Conservation (phyloP, 164 flowering plant genomes). For the Hamamelis virginiana region DNA sequence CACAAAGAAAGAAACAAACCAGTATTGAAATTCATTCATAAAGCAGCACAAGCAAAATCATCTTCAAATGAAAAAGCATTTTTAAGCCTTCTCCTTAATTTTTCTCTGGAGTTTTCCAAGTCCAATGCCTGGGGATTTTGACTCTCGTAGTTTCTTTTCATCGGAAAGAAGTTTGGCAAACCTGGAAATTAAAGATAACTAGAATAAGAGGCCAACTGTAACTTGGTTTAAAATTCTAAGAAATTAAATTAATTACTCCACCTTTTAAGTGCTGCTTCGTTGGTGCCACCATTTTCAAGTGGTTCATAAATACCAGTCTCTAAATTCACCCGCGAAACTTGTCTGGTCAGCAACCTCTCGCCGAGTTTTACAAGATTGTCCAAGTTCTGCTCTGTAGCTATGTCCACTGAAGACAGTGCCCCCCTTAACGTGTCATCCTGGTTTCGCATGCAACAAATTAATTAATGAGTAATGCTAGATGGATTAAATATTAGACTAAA, state of each 20-base stretch:
- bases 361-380: slow-evolving; percentile 35
- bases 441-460: background rate
- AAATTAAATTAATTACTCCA: no score
- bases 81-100: background rate
- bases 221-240: no score
- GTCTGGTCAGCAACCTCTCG: slow-evolving; percentile 32
- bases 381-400: slow-evolving; percentile 38
- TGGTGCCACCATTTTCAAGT: slow-evolving; percentile 25
- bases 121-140: slow-evolving; percentile 7
- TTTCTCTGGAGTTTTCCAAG: background rate
- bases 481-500: no score
- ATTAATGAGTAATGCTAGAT: no score
- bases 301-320: slow-evolving; percentile 34
- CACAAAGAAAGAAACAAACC: no score
- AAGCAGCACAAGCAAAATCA: no score
- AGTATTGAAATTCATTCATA: no score
- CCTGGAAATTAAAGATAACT: slow-evolving; percentile 6
- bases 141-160: slow-evolving; percentile 22
- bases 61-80: no score
- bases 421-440: slow-evolving; percentile 42
- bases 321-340: slow-evolving; percentile 32
- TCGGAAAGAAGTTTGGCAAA: slow-evolving; percentile 30
- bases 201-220: background rate
- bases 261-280: slow-evolving; percentile 35
- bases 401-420: slow-evolving; percentile 25